Percentiles rank a stretch among this genome's conserved stretches.
Evolutionary conservation across 2,329 filamentous ascomycete genomes (phyloP).

Genomic region (Pseudogymnoascus sp.): DNA sequence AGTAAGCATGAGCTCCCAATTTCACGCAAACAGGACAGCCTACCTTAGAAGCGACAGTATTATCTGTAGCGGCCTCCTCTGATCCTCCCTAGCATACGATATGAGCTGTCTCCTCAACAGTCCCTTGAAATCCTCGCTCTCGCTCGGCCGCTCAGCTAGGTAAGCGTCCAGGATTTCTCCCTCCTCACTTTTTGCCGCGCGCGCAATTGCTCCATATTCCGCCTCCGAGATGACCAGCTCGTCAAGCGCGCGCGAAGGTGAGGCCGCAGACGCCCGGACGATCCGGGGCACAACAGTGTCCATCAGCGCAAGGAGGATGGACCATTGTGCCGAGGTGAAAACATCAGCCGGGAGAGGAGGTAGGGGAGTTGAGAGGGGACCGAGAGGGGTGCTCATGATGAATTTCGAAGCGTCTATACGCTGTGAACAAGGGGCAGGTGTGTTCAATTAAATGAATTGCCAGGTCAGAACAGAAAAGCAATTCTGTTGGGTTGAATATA

Average conservation of each 20-base stretch:
- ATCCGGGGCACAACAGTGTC: constrained; percentile 57
- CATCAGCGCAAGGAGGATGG: constrained; percentile 45
- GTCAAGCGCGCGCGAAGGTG: constrained; percentile 30
- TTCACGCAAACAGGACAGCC: constrained; percentile 9
- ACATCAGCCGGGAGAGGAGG: constrained; percentile 29
- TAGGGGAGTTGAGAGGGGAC: constrained; percentile 19
- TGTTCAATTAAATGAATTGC: background rate
- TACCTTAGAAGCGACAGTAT: constrained; percentile 26
- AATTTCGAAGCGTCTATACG: background rate
- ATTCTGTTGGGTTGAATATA: background rate
- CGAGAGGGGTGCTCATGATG: constrained; percentile 10
- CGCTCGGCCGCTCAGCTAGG: constrained; percentile 44
- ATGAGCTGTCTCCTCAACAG: constrained; percentile 40
- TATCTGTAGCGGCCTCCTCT: constrained; percentile 22
- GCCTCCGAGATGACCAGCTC: constrained; percentile 36
- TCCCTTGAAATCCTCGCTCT: constrained; percentile 46
- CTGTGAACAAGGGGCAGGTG: background rate
- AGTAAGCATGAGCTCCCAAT: background rate
- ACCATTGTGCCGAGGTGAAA: constrained; percentile 46
- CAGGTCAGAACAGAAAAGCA: background rate
- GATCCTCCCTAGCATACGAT: constrained; percentile 21
- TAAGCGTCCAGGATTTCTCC: constrained; percentile 41
- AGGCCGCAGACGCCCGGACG: constrained; percentile 34
- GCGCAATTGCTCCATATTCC: constrained; percentile 41
- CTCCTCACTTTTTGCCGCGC: constrained; percentile 28